Base-by-base conservation (phyloP, 257 asterid genomes). In the Plectranthus barbatus region DNA sequence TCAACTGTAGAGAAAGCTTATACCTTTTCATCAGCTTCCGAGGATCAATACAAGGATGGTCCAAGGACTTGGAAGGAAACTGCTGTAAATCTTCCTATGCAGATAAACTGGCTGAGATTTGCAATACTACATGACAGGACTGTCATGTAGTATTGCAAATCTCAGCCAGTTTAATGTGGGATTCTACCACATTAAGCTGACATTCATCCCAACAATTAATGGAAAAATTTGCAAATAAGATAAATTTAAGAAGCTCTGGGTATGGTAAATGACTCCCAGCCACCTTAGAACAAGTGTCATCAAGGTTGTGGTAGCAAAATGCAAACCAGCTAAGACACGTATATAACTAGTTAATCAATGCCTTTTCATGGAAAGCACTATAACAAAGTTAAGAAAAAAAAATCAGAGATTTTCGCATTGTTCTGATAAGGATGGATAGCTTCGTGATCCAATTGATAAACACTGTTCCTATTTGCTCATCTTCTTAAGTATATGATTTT, bases 101-200 rank as follows among this genome's bases (percentile, higher is more conserved):
- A 91, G 79, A 91, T 91, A 82, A 91, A 91, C 83, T 88, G 97
- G 76, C 97, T 91, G 58, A 91, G 87, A 64, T 91, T 91, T 9
- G 97, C 97, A 45, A 91, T 91, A 10, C 85, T 71, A 72, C 97
- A 91, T 23, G 97, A 91, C 46, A 91, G 86, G 76, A 82, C n/a
- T n/a, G n/a, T n/a, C n/a, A n/a, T n/a, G n/a, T n/a, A n/a, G n/a
- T n/a, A n/a, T n/a, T n/a, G n/a, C n/a, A n/a, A n/a, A n/a, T n/a
- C n/a, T n/a, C n/a, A n/a, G n/a, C n/a, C n/a, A n/a, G n/a, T n/a
- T n/a, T n/a, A n/a, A n/a, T n/a, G 84, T 93, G 90, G 74, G 87
- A 90, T 80, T 97, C 97, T 72, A 93, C 99, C 99, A 93, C 99
- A 93, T 93, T 52, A 93, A 74, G 77, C 99, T 93, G 71, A 90